A percentile compares a stretch with the other conserved stretches of the same genome.
These are phyloP conservation scores for Talaromyces sp. DNA, from an alignment of 2,329 filamentous ascomycete species.

Conservation along the genomic window DNA sequence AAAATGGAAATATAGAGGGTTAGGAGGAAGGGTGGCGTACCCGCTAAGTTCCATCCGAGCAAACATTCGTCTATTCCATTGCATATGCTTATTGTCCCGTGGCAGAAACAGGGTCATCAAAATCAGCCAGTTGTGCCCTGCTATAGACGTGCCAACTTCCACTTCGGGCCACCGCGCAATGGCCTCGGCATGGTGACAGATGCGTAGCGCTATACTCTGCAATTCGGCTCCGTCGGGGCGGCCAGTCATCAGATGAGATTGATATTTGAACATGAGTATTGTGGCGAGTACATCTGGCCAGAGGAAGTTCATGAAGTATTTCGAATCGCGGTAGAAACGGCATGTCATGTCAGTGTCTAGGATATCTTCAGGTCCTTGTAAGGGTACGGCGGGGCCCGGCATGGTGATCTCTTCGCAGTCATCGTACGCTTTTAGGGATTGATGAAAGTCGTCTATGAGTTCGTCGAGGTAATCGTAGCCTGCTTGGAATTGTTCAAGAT, in stretches of 20 bases:
- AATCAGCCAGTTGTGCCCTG: constrained; percentile 72
- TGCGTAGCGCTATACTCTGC: constrained; percentile 62
- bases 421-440: constrained; percentile 62
- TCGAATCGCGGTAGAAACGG: constrained; percentile 65
- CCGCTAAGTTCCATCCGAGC: constrained; percentile 74
- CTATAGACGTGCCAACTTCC: constrained; percentile 68
- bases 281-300: constrained; percentile 76
- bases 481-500: constrained; percentile 61
- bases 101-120: constrained; percentile 79
- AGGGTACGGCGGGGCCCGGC: constrained; percentile 58
- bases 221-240: constrained; percentile 56
- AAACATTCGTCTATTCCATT: constrained; percentile 79
- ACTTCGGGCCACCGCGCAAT: constrained; percentile 70
- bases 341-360: constrained; percentile 71
- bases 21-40: constrained; percentile 52
- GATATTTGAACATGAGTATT: constrained; percentile 75
- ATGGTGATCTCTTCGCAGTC: constrained; percentile 63
- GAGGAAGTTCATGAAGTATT: constrained; percentile 73
- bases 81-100: constrained; percentile 66
- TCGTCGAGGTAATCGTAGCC: constrained; percentile 59
- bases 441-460: constrained; percentile 42
- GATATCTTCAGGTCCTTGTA: constrained; percentile 62
- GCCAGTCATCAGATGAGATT: constrained; percentile 60
- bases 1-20: neutral
- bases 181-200: constrained; percentile 76